Evolutionary conservation across 495 filamentous ascomycete species (phyloP), one percentile per base, ranked within the genome.

Genomic region (Hypomontagnella submonticulosa): DNA sequence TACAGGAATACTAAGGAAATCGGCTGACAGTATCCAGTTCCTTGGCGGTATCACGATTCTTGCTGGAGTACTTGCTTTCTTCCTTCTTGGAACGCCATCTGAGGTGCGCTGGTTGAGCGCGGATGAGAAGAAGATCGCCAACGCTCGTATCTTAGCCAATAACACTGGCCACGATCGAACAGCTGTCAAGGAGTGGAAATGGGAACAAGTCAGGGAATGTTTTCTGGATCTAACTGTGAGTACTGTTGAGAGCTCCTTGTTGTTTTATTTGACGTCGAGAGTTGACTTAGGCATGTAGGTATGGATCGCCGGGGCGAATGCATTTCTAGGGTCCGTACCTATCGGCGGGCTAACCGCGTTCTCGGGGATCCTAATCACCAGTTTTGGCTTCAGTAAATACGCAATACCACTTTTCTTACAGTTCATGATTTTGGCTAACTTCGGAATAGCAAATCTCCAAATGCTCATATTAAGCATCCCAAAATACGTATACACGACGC

Each of bases 311-410:
- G 72, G 75, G 10, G 43, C 81, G 5, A 70, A 77, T 4, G 78
- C 76, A 0, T 72, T 84, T 52, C 55, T 83, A 1, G 77, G 74
- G 19, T 76, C 76, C 8, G 77, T 83, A 11, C 81, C 81, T 1
- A 81, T 77, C 43, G 81, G 82, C 8, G 80, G 77, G 0, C 66
- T 83, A 19, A 78, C 78, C 1, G 80, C 79, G 8, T 84, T 83
- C 64, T 76, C 74, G 0, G 67, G 67, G 0, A 78, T 82, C 19
- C 59, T 84, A 5, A 77, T 79, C 32, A 76, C 72, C 1, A 76
- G 71, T 6, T 84, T 82, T 66, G 81, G 80, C 2, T 81, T 71
- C 36, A 72, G 67, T 64, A 63, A 65, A 20, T 40, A 41, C 5
- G n/a, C 18, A 0, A 10, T 9, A 40, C 36, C 10, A 4, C 36